Evolutionary conservation across 768 basidiomycete species (phyloP), one percentile per base, ranked within the genome.

Genomic region (Lactarius tabidus): DNA sequence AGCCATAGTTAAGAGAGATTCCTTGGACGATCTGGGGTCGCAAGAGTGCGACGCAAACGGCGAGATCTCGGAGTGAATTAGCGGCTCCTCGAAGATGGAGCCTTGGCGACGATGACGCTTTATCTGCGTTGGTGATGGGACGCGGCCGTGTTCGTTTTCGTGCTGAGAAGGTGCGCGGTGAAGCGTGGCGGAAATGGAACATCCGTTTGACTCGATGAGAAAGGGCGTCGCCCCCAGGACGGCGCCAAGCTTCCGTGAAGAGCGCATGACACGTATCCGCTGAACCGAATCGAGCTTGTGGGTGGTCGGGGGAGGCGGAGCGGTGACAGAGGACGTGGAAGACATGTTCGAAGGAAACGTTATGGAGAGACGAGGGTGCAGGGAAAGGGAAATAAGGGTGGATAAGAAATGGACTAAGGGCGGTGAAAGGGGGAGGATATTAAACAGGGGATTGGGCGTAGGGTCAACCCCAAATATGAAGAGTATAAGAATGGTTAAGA

Each of bases 1-100:
- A 28, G 70, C 69, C 56, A 38, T 67, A 65, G 64, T 66, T 15
- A 69, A 57, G 52, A 74, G 67, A 4, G 73, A 73, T 18, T 69
- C 62, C 1, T 61, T 63, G 64, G 71, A 72, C 6, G 74, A 72
- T 56, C 59, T 63, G 1, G 70, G 41, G 31, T 69, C 67, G 20
- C 57, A 62, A 15, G 71, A 64, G 41, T 52, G 28, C 12, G 36
- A 52, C 2, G 39, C 6, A 1, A 55, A 20, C 4, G 57, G 61
- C 9, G 59, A 52, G 38, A 45, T 51, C 33, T 60, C 66, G 9
- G 58, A 28, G 39, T 57, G 45, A 41, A 28, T n/a, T 17, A 26
- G 55, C 29, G 51, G 7, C 6, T 26, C 29, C 20, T 59, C 62
- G 17, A 63, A 43, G 26, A 62, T 39, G 15, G 66, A 62, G 29